These are phyloP conservation scores for Mycoemilia scoparia DNA, from an alignment of 192 early-diverging fungal species.

Conservation along the genomic window DNA sequence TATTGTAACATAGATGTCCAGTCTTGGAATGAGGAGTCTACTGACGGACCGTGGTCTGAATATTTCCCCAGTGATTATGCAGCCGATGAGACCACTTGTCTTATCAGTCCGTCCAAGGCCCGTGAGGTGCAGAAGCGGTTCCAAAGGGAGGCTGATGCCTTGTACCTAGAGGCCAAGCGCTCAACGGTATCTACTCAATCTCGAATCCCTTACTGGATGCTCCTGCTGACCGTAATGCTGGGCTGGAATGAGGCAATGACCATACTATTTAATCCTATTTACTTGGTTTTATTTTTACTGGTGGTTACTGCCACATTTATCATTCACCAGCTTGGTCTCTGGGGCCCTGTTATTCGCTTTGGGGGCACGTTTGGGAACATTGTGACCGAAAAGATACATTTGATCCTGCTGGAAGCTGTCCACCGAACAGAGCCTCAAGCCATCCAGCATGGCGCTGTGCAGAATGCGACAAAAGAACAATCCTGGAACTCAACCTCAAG, in stretches of 20 bases:
- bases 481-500: no score
- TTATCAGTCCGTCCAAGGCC: slow-evolving; percentile 39
- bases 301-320: slow-evolving; percentile 37
- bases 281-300: slow-evolving; percentile 45
- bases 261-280: slow-evolving; percentile 70
- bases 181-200: slow-evolving; percentile 75
- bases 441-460: neutral
- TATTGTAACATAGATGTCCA: slow-evolving; percentile 60
- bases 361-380: slow-evolving; percentile 16
- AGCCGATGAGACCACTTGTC: slow-evolving; percentile 35
- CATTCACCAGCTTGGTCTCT: slow-evolving; percentile 43
- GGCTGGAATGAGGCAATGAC: slow-evolving; percentile 95
- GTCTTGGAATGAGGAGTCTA: no score
- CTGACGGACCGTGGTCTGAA: no score
- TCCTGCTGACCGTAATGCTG: slow-evolving; percentile 53
- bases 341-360: slow-evolving; percentile 40
- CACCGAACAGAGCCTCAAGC: slow-evolving; percentile 24
- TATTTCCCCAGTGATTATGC: slow-evolving; percentile 35
- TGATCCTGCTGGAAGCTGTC: slow-evolving; percentile 26
- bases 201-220: slow-evolving; percentile 73
- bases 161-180: slow-evolving; percentile 92
- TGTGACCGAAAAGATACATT: slow-evolving; percentile 27
- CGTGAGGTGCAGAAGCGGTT: slow-evolving; percentile 65
- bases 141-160: slow-evolving; percentile 71
- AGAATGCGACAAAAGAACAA: no score